phyloP scores from a whole-genome alignment of 495 filamentous ascomycete genomes.

The Xylaria sp. region DNA sequence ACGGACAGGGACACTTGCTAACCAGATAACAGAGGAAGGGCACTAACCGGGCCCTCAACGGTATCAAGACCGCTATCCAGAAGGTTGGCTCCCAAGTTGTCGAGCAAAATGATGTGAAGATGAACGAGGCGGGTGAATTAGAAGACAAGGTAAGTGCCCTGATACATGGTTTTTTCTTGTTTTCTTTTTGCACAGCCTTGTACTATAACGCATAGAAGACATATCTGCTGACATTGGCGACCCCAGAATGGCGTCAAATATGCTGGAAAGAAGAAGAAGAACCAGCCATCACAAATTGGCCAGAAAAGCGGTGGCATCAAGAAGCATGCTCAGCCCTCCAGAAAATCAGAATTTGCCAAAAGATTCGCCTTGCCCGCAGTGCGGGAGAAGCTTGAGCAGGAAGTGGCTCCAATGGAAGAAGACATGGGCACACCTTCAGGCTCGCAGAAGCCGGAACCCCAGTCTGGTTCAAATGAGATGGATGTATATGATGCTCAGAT shows the following conservation, averaged over 20 bases:
- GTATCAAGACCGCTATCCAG: background rate
- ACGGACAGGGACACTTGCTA: background rate
- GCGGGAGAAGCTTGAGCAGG: background rate
- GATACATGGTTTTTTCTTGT: too few relatives aligned
- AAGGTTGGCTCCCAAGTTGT: background rate
- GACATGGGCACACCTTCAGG: background rate
- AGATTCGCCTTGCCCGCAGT: background rate
- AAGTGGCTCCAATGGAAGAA: background rate
- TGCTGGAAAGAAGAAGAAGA: background rate
- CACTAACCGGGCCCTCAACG: background rate
- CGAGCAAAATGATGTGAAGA: background rate
- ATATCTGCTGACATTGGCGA: background rate
- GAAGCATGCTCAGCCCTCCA: background rate
- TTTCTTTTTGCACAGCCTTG: background rate
- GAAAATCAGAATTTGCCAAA: background rate
- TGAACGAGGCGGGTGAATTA: background rate
- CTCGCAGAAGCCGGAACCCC: background rate
- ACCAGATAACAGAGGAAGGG: background rate
- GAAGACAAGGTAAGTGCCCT: constrained; percentile 4
- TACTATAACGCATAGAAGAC: background rate
- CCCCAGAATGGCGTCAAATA: background rate
- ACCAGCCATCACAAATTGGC: too few relatives aligned
- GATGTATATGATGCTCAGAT: background rate
- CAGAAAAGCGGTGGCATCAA: background rate
- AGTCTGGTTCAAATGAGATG: background rate